Conservation (phyloP, 441 rosid species). For the Euphorbia corollata region DNA sequence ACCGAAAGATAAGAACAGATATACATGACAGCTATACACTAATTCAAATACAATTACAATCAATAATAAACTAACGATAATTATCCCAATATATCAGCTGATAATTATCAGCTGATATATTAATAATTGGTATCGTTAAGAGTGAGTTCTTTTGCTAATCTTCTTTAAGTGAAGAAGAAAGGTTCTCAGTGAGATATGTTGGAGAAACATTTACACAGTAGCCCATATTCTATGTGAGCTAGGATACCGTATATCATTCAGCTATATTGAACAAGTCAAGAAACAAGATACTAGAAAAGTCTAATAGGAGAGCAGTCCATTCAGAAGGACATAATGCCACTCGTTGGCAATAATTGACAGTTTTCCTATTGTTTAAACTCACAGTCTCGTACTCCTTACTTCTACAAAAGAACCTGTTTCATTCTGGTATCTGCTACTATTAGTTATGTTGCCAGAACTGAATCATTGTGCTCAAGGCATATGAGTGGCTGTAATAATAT, state of each 20-base stretch:
- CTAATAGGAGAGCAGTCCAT: conserved; percentile 1
- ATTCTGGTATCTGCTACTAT: not conserved
- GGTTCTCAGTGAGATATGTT: conserved; percentile 1
- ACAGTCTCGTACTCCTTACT: too few species aligned
- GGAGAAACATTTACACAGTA: conserved; percentile 2
- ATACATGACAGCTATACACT: too few species aligned
- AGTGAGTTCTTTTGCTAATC: too few species aligned
- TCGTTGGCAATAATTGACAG: too few species aligned
- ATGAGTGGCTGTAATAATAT: not conserved
- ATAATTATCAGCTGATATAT: too few species aligned
- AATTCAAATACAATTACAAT: too few species aligned
- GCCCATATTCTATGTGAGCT: not conserved
- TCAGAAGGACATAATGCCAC: not conserved
- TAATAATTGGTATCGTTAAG: too few species aligned
- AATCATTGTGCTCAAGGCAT: not conserved
- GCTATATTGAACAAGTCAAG: not conserved
- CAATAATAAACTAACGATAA: too few species aligned
- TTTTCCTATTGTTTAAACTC: too few species aligned
- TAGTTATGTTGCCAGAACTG: not conserved
- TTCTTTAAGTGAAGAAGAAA: conserved; percentile 2
- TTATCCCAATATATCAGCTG: too few species aligned
- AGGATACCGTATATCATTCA: not conserved
- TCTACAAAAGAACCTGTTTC: too few species aligned
- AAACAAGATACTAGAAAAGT: conserved; percentile 6
- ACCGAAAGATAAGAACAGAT: too few species aligned